Evolutionary conservation across 768 basidiomycete genomes (phyloP), one percentile per base, ranked within the genome.

Genomic region (Psilocybe sp.): DNA sequence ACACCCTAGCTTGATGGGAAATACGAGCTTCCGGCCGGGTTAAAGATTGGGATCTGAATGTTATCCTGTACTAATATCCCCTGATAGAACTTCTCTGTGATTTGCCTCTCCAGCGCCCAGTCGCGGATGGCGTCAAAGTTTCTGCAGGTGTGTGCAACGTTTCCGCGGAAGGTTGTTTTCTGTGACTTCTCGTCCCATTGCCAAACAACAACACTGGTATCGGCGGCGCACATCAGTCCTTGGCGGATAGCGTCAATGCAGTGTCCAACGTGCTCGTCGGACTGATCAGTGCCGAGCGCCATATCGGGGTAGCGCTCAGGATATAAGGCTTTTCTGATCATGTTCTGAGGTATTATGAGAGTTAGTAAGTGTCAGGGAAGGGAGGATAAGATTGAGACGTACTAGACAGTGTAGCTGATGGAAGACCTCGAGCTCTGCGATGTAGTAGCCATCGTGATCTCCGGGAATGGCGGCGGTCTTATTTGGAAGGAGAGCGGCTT

Each of bases 331-430:
- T 51, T 47, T n/a, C 60, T 42, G 14, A 62, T 40, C 14, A 50
- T 52, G 39, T 62, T 60, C 61, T 62, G 16, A 15, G n/a, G n/a
- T n/a, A n/a, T n/a, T n/a, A n/a, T n/a, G n/a, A 32, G 31, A n/a
- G 11, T 33, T 18, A 33, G 28, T 13, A n/a, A n/a, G n/a, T 2
- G 19, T 4, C n/a, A n/a, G n/a, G n/a, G n/a, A n/a, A n/a, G n/a
- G 16, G 38, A 20, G n/a, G n/a, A n/a, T n/a, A n/a, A n/a, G n/a
- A n/a, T n/a, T n/a, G n/a, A n/a, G n/a, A 40, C 50, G 20, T 31
- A 60, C 62, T 41, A 63, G 40, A 19, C 62, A 60, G 44, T 61
- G 62, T 19, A 63, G 41, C 39, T 63, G 58, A 44, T 63, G 62
- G 47, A 63, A 63, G 13, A 62, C 60, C 28, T 63, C 60, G 15